phyloP scores from a whole-genome alignment of 768 basidiomycete species.

The Boletus sensibilis region DNA sequence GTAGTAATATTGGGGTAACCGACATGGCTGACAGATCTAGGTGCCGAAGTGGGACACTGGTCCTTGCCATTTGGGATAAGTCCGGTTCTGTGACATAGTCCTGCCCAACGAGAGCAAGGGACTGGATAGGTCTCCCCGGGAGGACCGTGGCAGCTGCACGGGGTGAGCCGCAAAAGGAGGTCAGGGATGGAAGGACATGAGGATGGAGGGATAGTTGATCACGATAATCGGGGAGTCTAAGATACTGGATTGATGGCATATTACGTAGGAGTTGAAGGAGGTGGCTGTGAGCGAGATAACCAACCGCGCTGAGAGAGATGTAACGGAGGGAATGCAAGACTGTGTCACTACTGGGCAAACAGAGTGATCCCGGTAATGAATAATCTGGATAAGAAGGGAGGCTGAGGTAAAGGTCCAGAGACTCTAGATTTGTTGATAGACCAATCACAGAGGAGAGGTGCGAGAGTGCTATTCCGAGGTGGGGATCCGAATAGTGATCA shows the following conservation, averaged over 20 bases:
- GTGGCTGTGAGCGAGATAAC: neutral
- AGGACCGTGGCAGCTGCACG: slow-evolving; percentile 47
- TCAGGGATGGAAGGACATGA: slow-evolving; percentile 47
- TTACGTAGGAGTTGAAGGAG: slow-evolving; percentile 45
- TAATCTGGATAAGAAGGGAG: slow-evolving; percentile 41
- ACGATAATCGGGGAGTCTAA: slow-evolving; percentile 48
- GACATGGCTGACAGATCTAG: slow-evolving; percentile 22
- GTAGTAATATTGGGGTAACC: slow-evolving; percentile 38
- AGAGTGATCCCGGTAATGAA: slow-evolving; percentile 39
- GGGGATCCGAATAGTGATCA: slow-evolving; percentile 11
- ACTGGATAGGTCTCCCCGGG: slow-evolving; percentile 59
- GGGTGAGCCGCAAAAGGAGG: slow-evolving; percentile 59
- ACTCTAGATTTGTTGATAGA: slow-evolving; percentile 44
- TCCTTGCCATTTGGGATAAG: slow-evolving; percentile 48
- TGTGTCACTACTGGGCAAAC: slow-evolving; percentile 42
- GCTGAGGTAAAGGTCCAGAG: slow-evolving; percentile 47
- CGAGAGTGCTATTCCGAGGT: slow-evolving; percentile 41
- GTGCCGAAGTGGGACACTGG: slow-evolving; percentile 45
- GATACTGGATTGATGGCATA: slow-evolving; percentile 42
- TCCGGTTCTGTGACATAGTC: slow-evolving; percentile 51
- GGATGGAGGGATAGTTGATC: slow-evolving; percentile 41
- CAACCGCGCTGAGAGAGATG: slow-evolving; percentile 38
- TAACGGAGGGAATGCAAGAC: slow-evolving; percentile 42
- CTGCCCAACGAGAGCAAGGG: slow-evolving; percentile 54
- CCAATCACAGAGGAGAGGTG: slow-evolving; percentile 39